Conservation (phyloP, 441 rosid species). For the Jatropha multifida region DNA sequence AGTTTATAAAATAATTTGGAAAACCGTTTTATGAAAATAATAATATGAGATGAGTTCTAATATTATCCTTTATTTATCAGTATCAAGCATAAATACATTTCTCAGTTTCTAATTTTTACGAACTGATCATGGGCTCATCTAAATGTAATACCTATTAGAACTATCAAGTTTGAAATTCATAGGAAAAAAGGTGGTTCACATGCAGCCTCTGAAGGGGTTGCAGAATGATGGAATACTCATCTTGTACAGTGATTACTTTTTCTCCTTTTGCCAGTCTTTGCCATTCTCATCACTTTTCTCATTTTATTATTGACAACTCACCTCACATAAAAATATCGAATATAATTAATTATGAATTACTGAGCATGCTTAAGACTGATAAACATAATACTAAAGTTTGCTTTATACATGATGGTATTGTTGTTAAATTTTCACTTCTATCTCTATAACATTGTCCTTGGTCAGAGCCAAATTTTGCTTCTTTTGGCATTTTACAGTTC, state of each 20-base stretch:
- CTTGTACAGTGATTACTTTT: background rate
- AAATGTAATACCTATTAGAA: background rate
- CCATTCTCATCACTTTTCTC: background rate
- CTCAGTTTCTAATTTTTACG: background rate
- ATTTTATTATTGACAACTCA: background rate
- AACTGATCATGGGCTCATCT: background rate
- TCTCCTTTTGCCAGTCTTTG: background rate
- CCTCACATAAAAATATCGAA: background rate
- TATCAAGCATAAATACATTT: background rate
- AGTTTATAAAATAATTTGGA: background rate
- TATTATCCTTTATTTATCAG: background rate
- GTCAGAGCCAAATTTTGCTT: background rate
- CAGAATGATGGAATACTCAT: background rate
- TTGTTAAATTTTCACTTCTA: background rate
- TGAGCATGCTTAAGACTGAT: background rate
- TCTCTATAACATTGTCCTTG: background rate
- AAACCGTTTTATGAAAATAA: background rate
- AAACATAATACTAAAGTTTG: background rate
- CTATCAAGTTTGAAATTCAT: background rate
- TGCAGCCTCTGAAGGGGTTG: background rate
- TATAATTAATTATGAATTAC: background rate
- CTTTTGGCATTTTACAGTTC: background rate
- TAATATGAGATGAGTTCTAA: background rate
- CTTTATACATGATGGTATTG: background rate
- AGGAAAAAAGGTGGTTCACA: background rate